These are phyloP conservation scores for Pelargonium nanum DNA, from an alignment of 345 rosid species.

Conservation along the genomic window DNA sequence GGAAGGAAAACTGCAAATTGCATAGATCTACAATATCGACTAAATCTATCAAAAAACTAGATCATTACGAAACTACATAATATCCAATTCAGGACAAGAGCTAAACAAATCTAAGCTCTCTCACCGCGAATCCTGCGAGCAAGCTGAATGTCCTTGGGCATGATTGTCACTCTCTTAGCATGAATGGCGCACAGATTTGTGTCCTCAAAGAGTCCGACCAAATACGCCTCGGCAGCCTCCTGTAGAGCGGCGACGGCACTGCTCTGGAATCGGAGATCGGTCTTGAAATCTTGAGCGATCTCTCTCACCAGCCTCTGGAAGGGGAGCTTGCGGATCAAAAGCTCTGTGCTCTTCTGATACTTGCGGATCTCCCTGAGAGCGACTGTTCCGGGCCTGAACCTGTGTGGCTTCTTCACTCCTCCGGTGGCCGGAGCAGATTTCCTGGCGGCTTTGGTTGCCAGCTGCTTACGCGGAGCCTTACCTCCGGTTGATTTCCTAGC, in stretches of 20 bases:
- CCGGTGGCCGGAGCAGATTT: conserved; percentile 25
- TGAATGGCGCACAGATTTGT: conserved; percentile 21
- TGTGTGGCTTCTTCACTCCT: conserved; percentile 23
- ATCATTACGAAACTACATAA: too few species aligned
- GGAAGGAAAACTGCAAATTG: too few species aligned
- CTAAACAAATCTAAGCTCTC: conserved; percentile 14
- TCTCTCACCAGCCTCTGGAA: conserved; percentile 23
- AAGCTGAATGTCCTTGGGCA: conserved; percentile 24
- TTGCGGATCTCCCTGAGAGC: conserved; percentile 22
- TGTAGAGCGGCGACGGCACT: conserved; percentile 20
- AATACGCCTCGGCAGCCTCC: conserved; percentile 24
- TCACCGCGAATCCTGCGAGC: conserved; percentile 21
- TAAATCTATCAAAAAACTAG: too few species aligned
- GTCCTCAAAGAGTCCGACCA: conserved; percentile 22
- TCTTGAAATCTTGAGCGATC: conserved; percentile 23
- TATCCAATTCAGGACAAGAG: too few species aligned
- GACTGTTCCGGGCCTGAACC: conserved; percentile 25
- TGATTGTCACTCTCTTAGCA: conserved; percentile 23
- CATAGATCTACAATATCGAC: too few species aligned
- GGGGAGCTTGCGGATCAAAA: conserved; percentile 22
- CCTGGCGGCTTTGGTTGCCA: conserved; percentile 22
- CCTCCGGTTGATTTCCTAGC: conserved; percentile 21
- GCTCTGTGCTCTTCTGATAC: conserved; percentile 26
- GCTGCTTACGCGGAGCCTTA: conserved; percentile 23
- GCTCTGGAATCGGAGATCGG: conserved; percentile 24